phyloP scores from a whole-genome alignment of 208 protist genomes.

The Novymonas esmeraldas region DNA sequence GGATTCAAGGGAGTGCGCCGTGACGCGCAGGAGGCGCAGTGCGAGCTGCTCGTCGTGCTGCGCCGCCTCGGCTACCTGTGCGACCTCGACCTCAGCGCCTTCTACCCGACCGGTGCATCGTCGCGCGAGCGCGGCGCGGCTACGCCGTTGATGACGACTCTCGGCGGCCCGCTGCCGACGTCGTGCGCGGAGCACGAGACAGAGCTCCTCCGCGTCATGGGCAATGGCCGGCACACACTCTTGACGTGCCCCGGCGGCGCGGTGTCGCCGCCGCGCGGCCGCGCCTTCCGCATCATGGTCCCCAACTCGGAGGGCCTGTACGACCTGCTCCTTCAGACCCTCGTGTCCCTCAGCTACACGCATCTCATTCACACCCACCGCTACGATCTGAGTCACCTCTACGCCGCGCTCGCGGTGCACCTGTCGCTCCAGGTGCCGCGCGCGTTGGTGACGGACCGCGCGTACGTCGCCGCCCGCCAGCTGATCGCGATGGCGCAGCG shows the following conservation, averaged over 20 bases:
- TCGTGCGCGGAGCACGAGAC: constrained; percentile 53
- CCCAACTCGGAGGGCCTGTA: constrained; percentile 31
- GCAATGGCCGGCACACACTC: constrained; percentile 16
- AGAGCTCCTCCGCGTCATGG: constrained; percentile 28
- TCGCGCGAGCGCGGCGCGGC: not conserved
- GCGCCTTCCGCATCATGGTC: constrained; percentile 3
- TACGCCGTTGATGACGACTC: not conserved
- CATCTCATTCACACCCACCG: constrained; percentile 54
- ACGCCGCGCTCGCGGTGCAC: constrained; percentile 60
- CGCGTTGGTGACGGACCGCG: not conserved
- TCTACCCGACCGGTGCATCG: not conserved
- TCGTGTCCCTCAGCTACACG: constrained; percentile 64
- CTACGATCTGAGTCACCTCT: constrained; percentile 58
- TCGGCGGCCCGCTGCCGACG: constrained; percentile 14
- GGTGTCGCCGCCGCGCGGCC: not conserved
- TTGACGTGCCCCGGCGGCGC: constrained; percentile 15
- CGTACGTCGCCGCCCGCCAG: not conserved
- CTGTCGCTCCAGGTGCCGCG: constrained; percentile 26
- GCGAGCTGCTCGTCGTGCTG: constrained; percentile 63
- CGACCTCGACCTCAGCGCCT: constrained; percentile 39
- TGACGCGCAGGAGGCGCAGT: constrained; percentile 55
- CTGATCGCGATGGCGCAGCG: not conserved
- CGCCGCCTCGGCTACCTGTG: constrained; percentile 76
- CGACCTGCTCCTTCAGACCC: constrained; percentile 31
- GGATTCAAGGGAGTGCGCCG: constrained; percentile 51